phyloP scores from a whole-genome alignment of 2,329 filamentous ascomycete species.

The Parafenestella ontariensis region DNA sequence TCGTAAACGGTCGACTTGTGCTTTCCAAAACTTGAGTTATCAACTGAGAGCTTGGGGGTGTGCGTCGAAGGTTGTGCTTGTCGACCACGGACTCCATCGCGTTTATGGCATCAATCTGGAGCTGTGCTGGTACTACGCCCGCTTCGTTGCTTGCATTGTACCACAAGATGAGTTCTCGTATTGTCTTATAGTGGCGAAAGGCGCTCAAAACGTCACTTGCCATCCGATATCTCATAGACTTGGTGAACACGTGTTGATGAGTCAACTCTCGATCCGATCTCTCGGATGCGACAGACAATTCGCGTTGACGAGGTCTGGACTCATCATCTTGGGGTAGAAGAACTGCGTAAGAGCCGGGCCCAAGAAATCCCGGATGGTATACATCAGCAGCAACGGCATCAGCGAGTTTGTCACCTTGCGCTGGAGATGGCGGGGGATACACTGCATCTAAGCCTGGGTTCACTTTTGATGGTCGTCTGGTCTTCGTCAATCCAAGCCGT shows the following conservation, averaged over 20 bases:
- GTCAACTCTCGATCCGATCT: constrained; percentile 35
- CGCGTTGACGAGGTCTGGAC: constrained; percentile 19
- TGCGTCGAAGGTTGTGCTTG: constrained; percentile 34
- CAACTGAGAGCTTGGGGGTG: constrained; percentile 32
- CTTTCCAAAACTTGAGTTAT: constrained; percentile 38
- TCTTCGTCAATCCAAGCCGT: background rate
- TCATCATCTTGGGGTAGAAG: constrained; percentile 39
- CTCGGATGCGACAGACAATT: constrained; percentile 34
- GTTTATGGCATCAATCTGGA: constrained; percentile 45
- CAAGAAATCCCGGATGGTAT: constrained; percentile 43
- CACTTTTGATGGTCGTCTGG: constrained; percentile 27
- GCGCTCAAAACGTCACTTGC: constrained; percentile 34
- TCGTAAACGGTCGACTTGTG: constrained; percentile 33
- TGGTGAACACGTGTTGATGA: constrained; percentile 40
- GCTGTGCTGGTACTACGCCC: constrained; percentile 45
- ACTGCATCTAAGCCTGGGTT: constrained; percentile 9
- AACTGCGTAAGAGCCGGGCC: constrained; percentile 42
- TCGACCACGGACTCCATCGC: constrained; percentile 39
- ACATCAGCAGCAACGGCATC: constrained; percentile 43
- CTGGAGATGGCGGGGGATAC: constrained; percentile 19
- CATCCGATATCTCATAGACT: constrained; percentile 40
- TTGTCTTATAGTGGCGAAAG: constrained; percentile 34
- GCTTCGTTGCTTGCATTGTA: constrained; percentile 39
- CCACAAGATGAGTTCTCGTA: constrained; percentile 33
- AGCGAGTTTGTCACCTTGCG: constrained; percentile 31